Evolutionary conservation across 1,139 yeast genomes (phyloP), one percentile per base, ranked within the genome.

Genomic region (Magnusiomyces fungicola): DNA sequence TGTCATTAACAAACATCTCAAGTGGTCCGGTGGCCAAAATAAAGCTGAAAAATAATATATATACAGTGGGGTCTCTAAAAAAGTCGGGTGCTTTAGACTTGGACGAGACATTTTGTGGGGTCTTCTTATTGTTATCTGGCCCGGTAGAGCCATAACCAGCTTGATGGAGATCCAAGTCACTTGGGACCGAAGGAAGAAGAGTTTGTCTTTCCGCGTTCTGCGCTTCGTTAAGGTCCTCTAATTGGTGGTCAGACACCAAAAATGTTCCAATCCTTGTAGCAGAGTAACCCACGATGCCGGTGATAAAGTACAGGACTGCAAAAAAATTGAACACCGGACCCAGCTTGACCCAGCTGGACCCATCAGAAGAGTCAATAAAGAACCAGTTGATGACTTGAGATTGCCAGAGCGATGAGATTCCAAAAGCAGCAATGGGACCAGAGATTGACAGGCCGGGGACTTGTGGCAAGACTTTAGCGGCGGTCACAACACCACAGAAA

Each of bases 381-480:
- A 73, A 50, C 19, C 45, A 44, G 58, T 63, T 54, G 59, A 64
- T 39, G 27, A 65, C 52, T 55, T 68, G 71, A 12, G 74, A 59
- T 51, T 63, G 78, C 52, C 84, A 66, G 49, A 85, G 69, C 3
- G 95, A 79, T 9, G 95, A 83, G 27, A 88, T 63, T 1, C 97
- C 97, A 65, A 84, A 89, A 55, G 85, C 83, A 0, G 95, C 79
- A 3, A 92, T 90, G 0, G 97, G 97, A 36, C 86, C 75, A 44
- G 95, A 83, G 43, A 92, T 88, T 38, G 96, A 85, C 53, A 90
- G 68, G 2, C 95, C 85, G 53, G 86, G 84, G 45, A 73, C 74
- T 34, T 79, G 70, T 0, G 96, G 95, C 60, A 80, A 85, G 24
- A 88, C 76, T 57, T 83, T 81, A 2, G 96, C 95, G 67, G 96